Percentiles rank a stretch among this genome's conserved stretches.
These are phyloP conservation scores for Lasiosphaeris hirsuta DNA, from an alignment of 495 filamentous ascomycete genomes.

Conservation along the genomic window DNA sequence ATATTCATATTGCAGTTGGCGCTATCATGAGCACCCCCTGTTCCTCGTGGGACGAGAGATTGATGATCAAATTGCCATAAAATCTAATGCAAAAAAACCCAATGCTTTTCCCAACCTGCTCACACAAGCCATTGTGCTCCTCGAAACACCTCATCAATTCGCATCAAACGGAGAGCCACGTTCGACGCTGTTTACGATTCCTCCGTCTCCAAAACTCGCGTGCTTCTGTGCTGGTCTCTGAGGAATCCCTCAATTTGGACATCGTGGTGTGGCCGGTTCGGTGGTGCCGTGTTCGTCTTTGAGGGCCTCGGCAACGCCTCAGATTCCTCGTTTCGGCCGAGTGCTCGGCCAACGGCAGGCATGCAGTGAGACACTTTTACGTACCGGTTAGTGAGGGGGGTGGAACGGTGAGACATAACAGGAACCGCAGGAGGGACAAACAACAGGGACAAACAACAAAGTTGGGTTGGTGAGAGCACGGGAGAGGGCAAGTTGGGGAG, in stretches of 20 bases:
- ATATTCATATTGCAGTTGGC: no score
- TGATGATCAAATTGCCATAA: no score
- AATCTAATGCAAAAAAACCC: neutral
- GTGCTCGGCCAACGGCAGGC: constrained; percentile 21
- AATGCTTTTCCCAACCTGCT: neutral
- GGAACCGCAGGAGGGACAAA: no score
- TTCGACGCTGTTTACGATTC: neutral
- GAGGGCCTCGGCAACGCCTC: neutral
- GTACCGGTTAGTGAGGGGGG: neutral
- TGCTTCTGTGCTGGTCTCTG: constrained; percentile 35
- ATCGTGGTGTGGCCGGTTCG: constrained; percentile 31
- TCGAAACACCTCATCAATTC: no score
- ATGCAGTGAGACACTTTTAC: constrained; percentile 26
- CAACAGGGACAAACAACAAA: no score
- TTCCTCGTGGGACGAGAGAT: no score
- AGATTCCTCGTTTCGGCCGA: constrained; percentile 17
- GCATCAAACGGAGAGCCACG: no score
- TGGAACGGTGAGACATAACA: neutral
- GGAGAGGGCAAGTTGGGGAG: neutral
- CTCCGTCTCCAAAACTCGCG: constrained; percentile 3
- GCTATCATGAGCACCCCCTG: no score
- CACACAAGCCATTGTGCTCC: no score
- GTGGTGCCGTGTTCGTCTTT: constrained; percentile 19
- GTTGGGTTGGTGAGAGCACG: neutral
- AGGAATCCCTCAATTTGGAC: constrained; percentile 35